Percentiles rank a stretch among this genome's conserved stretches.
These are phyloP conservation scores for Lycium ferocissimum DNA, from an alignment of 257 asterid genomes.

Conservation along the genomic window DNA sequence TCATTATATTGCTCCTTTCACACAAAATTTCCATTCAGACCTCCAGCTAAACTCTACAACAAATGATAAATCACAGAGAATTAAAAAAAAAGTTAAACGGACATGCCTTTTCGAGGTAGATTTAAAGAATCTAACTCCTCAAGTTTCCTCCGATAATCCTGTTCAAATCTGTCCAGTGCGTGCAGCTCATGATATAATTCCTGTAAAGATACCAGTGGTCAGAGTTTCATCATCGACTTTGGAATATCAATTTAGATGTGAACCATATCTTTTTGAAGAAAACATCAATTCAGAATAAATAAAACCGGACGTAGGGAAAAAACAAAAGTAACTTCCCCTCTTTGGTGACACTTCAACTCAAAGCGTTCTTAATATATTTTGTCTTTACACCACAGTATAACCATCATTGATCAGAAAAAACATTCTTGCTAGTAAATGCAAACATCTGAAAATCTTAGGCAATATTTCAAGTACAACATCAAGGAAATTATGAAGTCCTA, in stretches of 20 bases:
- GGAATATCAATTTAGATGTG: neutral
- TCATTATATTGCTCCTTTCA: neutral
- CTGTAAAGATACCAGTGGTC: slow-evolving; percentile 54
- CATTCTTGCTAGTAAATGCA: slow-evolving; percentile 6
- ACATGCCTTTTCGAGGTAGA: slow-evolving; percentile 87
- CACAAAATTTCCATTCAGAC: neutral
- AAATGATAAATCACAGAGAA: slow-evolving; percentile 22
- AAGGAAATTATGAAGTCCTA: neutral
- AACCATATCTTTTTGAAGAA: neutral
- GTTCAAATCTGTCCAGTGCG: slow-evolving; percentile 90
- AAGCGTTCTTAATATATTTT: neutral
- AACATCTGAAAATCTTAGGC: neutral
- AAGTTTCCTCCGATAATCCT: slow-evolving; percentile 85
- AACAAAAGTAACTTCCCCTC: neutral
- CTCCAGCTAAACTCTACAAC: neutral
- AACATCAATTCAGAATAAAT: neutral
- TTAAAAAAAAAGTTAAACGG: neutral
- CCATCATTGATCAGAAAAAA: neutral
- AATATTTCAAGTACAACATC: neutral
- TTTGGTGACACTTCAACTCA: slow-evolving; percentile 15
- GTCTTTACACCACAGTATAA: neutral
- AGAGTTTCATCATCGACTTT: slow-evolving; percentile 31
- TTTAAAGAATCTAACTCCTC: slow-evolving; percentile 90
- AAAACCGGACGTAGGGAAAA: neutral
- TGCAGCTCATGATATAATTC: slow-evolving; percentile 95